Base-by-base conservation (phyloP, 2,329 filamentous ascomycete species). In the Aspergillus latus region DNA sequence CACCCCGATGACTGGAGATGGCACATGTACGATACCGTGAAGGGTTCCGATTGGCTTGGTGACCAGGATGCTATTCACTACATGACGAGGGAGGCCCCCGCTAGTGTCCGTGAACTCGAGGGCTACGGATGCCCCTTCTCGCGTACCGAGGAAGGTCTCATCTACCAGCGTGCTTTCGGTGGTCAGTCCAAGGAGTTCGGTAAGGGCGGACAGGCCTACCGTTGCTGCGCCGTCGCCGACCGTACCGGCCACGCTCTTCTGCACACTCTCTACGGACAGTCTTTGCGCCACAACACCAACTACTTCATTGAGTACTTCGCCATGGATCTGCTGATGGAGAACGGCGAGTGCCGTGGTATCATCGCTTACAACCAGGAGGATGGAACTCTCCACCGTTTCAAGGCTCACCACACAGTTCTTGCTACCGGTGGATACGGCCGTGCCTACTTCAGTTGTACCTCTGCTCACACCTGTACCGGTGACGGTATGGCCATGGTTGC, bases 251-350 rank as follows among this genome's bases (percentile, higher is more conserved):
- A 99, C 79, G 94, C 94, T 70, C 89, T 99, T 66, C 86, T 99
- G 51, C 94, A 99, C 84, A 99, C 94, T 28, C 89, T 99, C 64
- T 99, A 97, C 79, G 94, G 94, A 69, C 93, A 97, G 81, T 97
- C 92, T 52, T 85, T 97, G 60, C 84, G 90, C 73, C 92, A 97
- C 84, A 96, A 97, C 84, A 97, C 93, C 72, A 97, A 97, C 83
- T 99, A 97, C 84, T 97, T 99, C 80, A 97, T 99, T 76, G 94
- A 97, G 79, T 97, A 92, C 84, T 99, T 97, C 76, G 94, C 92
- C 68, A 84, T 96, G 65, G 94, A 97, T 74, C 81, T 97, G 77
- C 89, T 99, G 70, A 97, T 97, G 94, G 89, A 97, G 80, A 90
- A 95, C 69, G 93, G 93, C 59, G 89, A 93, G 77, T 97, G 93